These are phyloP conservation scores for Choricystis sp. DNA, from an alignment of 139 green algal species.

Conservation along the genomic window DNA sequence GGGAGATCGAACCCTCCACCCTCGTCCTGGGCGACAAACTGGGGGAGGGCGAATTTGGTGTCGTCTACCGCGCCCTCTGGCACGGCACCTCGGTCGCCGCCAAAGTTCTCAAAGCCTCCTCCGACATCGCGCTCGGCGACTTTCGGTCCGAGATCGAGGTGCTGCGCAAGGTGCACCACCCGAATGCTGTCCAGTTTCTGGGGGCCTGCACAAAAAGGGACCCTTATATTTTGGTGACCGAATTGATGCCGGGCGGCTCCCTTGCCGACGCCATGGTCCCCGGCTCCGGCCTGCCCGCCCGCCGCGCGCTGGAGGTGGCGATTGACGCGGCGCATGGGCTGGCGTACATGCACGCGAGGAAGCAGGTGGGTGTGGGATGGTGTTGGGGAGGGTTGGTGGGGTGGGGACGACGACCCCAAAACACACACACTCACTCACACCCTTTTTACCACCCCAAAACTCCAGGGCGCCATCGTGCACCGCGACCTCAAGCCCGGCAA, in stretches of 20 bases:
- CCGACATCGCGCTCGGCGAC: constrained; percentile 54
- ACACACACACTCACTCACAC: too few relatives aligned
- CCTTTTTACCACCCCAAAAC: too few relatives aligned
- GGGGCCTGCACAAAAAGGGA: constrained; percentile 70
- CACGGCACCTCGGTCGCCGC: constrained; percentile 65
- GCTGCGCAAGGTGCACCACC: constrained; percentile 34
- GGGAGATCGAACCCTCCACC: constrained; percentile 67
- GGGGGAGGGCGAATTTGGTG: constrained; percentile 79
- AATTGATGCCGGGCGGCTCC: constrained; percentile 44
- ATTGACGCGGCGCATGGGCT: constrained; percentile 68
- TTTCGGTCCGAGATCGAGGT: constrained; percentile 44
- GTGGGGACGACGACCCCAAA: too few relatives aligned
- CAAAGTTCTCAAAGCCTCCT: constrained; percentile 73
- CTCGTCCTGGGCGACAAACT: constrained; percentile 65
- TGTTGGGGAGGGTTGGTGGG: not conserved
- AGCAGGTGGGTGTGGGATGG: constrained; percentile 9
- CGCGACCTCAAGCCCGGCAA: constrained; percentile 82
- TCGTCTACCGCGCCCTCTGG: constrained; percentile 77
- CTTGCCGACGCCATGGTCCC: constrained; percentile 52
- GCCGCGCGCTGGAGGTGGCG: constrained; percentile 53
- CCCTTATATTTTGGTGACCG: constrained; percentile 69
- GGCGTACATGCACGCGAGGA: constrained; percentile 68
- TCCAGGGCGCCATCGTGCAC: constrained; percentile 28
- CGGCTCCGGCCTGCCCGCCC: constrained; percentile 15
- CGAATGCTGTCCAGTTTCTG: constrained; percentile 62